These are phyloP conservation scores for Perkinsela sp. DNA, from an alignment of 208 protist genomes.

Conservation along the genomic window DNA sequence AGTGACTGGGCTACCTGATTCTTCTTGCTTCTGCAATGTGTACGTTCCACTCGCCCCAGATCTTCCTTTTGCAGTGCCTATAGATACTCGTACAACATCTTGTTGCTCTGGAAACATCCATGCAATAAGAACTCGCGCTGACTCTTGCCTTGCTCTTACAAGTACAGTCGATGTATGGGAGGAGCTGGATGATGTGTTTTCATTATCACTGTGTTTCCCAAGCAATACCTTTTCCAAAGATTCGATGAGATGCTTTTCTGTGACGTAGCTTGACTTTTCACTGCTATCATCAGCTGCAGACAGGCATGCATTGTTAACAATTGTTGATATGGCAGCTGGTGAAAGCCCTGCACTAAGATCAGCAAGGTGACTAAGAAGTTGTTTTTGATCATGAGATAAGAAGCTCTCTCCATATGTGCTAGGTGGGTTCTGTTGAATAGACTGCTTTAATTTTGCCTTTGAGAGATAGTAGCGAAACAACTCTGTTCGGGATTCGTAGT, in stretches of 20 bases:
- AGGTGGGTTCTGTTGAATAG: constrained; percentile 22
- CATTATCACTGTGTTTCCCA: constrained; percentile 38
- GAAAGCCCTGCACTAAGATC: constrained; percentile 56
- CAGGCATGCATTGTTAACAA: constrained; percentile 81
- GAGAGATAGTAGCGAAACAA: constrained; percentile 54
- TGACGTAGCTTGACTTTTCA: constrained; percentile 19
- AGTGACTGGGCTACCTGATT: neutral
- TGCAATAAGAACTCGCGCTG: constrained; percentile 25
- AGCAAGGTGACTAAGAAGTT: constrained; percentile 18
- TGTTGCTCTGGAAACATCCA: constrained; percentile 39
- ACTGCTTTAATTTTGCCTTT: constrained; percentile 24
- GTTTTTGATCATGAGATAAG: constrained; percentile 22
- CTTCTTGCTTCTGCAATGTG: neutral
- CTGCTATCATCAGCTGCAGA: constrained; percentile 43
- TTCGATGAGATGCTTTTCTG: constrained; percentile 15
- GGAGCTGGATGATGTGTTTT: constrained; percentile 18
- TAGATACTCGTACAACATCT: constrained; percentile 8
- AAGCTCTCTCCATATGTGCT: constrained; percentile 12
- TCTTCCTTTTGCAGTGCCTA: neutral
- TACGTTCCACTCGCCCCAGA: too few species aligned
- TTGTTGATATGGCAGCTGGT: constrained; percentile 78
- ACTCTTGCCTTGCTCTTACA: constrained; percentile 31
- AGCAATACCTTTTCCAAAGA: constrained; percentile 50
- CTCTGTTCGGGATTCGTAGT: constrained; percentile 27
- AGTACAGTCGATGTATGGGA: constrained; percentile 2